Evolutionary conservation across 768 basidiomycete genomes (phyloP).

Genomic region (Amanita brunnescens): DNA sequence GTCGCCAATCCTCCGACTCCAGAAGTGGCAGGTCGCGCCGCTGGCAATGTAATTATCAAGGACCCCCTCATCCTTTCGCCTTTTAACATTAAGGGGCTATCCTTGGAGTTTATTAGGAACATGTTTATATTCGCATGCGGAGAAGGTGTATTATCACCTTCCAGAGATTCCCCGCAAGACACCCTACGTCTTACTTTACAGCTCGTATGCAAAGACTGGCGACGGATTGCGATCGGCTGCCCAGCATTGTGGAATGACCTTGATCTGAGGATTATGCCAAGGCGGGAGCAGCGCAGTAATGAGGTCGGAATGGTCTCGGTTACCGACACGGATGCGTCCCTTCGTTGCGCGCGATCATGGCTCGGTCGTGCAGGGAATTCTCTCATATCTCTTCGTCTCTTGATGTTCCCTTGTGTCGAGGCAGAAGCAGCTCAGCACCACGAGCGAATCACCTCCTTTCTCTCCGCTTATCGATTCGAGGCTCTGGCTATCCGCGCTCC

Average conservation of each 20-base stretch:
- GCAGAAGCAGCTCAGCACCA: neutral
- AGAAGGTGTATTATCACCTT: neutral
- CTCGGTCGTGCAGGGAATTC: neutral
- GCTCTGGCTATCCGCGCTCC: neutral
- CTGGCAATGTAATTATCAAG: neutral
- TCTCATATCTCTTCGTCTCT: neutral
- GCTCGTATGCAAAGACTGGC: neutral
- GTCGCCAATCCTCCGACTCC: neutral
- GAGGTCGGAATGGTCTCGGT: neutral
- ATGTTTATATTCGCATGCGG: neutral
- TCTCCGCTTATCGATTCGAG: neutral
- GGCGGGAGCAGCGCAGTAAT: neutral
- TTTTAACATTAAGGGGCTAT: neutral
- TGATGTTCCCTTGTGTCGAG: neutral
- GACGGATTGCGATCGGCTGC: neutral
- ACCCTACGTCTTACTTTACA: slow-evolving; percentile 19
- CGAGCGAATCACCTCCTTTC: neutral
- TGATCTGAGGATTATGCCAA: neutral
- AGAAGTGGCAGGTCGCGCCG: neutral
- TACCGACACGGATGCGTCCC: neutral
- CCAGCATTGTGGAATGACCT: neutral
- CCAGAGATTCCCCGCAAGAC: slow-evolving; percentile 14
- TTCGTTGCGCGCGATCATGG: neutral
- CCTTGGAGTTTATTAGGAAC: neutral
- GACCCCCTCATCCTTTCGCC: neutral